Base-by-base conservation (phyloP, 129 eudicot genomes). In the Pseudognaphalium luteoalbum region DNA sequence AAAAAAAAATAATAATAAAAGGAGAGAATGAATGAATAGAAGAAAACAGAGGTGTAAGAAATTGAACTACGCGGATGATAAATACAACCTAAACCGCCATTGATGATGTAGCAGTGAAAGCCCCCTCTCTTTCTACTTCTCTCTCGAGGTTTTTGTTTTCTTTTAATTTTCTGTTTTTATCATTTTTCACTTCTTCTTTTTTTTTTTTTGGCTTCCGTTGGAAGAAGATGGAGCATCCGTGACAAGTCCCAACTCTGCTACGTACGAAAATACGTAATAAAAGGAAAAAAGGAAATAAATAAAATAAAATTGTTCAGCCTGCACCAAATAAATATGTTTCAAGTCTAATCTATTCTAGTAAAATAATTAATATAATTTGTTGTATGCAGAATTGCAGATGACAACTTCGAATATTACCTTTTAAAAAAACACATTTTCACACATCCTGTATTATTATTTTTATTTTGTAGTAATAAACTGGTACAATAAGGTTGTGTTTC, bases 21-120 rank as follows among this genome's bases (percentile, higher is more conserved):
- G 12, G 47, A 41, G 47, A 41, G 9, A 16, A 73, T 15, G 32
- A 39, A 52, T 42, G 30, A 76, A 66, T 30, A 30, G 28, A 33
- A 54, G 29, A 41, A 78, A 50, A 50, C 15, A 71, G 70, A 71
- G 77, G 70, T 15, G 29, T 17, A 70, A 28, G 63, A 56, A 63
- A 72, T 72, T 68, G 78, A 83, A 71, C 51, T 51, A 69, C 34
- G 58, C 30, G 56, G 73, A 82, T 56, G 61, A 57, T 20, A 8
- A 9, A 57, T 84, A n/a, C n/a, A 76, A 87, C 89, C 91, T 85
- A 57, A 89, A 87, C 89, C 87, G 85, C 88, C 96, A 85, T 80
- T 84, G 87, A 85, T 84, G 87, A 85, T 70, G 78, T 68, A 35
- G 54, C 54, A 47, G 68, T 33, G 41, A 70, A 56, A 29, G 57